Conservation (phyloP, 2,329 filamentous ascomycete genomes). For the Calonectria crousiana region DNA sequence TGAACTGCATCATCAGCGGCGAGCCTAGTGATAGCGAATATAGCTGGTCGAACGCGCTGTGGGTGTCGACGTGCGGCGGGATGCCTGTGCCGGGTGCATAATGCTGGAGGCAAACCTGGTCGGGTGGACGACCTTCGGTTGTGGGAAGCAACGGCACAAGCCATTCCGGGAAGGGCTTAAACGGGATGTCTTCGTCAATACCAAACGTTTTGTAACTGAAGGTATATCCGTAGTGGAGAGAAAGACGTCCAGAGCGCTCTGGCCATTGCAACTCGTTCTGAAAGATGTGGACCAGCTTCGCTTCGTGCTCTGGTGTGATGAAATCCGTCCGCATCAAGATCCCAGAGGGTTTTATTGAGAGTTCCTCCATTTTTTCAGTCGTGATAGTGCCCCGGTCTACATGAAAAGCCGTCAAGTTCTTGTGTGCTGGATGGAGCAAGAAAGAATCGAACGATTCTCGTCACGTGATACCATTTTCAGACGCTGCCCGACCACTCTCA, state of each 20-base stretch:
- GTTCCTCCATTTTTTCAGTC: slow-evolving; percentile 40
- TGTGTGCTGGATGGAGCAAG: slow-evolving; percentile 3
- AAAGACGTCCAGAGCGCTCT: slow-evolving; percentile 58
- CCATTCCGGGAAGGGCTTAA: slow-evolving; percentile 64
- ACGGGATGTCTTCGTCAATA: slow-evolving; percentile 62
- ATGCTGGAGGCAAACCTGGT: slow-evolving; percentile 71
- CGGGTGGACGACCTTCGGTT: slow-evolving; percentile 58
- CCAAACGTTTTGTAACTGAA: slow-evolving; percentile 71
- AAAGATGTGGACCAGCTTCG: slow-evolving; percentile 56
- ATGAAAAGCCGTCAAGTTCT: background rate
- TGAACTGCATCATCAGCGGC: slow-evolving; percentile 59
- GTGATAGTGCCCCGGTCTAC: background rate
- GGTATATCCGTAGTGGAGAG: slow-evolving; percentile 68
- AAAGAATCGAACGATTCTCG: slow-evolving; percentile 9
- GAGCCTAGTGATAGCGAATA: slow-evolving; percentile 59
- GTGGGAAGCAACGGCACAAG: slow-evolving; percentile 60
- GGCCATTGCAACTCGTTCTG: slow-evolving; percentile 60
- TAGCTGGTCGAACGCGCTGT: slow-evolving; percentile 59
- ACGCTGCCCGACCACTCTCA: background rate
- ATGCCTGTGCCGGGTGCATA: slow-evolving; percentile 72
- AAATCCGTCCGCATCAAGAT: slow-evolving; percentile 61
- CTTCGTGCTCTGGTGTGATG: slow-evolving; percentile 59
- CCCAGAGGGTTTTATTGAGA: slow-evolving; percentile 48
- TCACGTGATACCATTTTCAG: slow-evolving; percentile 3
- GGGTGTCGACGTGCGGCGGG: slow-evolving; percentile 72